Evolutionary conservation across 345 rosid genomes (phyloP).

Genomic region (Citrus reticulata): DNA sequence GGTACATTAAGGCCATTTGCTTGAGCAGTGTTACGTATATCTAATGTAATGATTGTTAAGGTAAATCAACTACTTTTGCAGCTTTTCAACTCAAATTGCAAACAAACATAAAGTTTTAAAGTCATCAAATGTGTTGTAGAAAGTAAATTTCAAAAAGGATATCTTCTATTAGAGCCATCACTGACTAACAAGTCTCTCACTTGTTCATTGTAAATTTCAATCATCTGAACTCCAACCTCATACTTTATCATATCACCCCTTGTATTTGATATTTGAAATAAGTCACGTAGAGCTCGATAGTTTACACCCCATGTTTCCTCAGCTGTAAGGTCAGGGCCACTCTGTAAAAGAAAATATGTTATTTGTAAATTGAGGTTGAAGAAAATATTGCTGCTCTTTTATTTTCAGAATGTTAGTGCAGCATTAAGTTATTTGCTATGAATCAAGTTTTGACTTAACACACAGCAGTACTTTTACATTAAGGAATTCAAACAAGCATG

Average conservation of each 20-base stretch:
- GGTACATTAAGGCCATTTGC: conserved; percentile 96
- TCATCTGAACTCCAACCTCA: conserved; percentile 97
- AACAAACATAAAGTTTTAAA: neutral
- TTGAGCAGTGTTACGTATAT: conserved; percentile 88
- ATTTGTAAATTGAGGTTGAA: neutral
- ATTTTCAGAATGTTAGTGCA: neutral
- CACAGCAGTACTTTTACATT: neutral
- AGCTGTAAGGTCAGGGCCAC: conserved; percentile 80
- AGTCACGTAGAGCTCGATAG: conserved; percentile 84
- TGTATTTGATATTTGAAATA: conserved; percentile 73
- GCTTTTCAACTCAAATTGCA: neutral
- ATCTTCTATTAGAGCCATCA: conserved; percentile 92
- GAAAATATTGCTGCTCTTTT: neutral
- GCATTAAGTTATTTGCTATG: neutral
- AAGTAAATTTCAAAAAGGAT: conserved; percentile 45
- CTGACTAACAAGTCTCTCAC: conserved; percentile 83
- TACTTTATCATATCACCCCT: conserved; percentile 61
- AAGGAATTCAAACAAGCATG: neutral
- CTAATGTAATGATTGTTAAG: conserved; percentile 71
- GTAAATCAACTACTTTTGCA: conserved; percentile 15
- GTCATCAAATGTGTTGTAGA: neutral
- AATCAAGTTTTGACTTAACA: neutral
- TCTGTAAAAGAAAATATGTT: conserved; percentile 37
- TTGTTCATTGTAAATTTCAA: conserved; percentile 98
- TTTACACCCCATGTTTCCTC: conserved; percentile 95